Percentiles rank a stretch among this genome's conserved stretches.
phyloP scores from a whole-genome alignment of 352 stramenopile genomes.

The Aphanomyces astaci region DNA sequence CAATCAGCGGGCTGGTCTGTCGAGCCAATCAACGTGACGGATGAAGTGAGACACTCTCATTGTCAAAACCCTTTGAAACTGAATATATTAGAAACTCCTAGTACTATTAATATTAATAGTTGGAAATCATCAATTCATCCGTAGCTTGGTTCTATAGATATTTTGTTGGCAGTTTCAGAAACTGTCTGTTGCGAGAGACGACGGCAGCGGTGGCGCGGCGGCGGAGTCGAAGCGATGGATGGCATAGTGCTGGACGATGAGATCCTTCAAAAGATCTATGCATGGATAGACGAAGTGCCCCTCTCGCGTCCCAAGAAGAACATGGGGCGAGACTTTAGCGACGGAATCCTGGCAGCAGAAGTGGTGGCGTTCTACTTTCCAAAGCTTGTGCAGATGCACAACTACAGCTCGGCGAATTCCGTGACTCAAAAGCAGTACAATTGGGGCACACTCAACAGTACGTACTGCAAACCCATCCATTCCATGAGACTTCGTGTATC shows the following conservation, averaged over 20 bases:
- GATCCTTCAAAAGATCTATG: constrained; percentile 89
- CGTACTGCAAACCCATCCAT: constrained; percentile 17
- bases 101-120: too few species aligned
- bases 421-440: constrained; percentile 94
- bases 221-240: background rate
- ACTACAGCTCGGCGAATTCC: constrained; percentile 91
- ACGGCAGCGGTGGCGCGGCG: background rate
- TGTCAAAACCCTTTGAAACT: too few species aligned
- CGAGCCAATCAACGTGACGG: background rate
- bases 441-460: constrained; percentile 91
- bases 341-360: constrained; percentile 85
- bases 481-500: too few species aligned
- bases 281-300: constrained; percentile 94
- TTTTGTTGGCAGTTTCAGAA: background rate
- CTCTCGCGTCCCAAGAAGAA: constrained; percentile 92
- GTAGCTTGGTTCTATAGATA: background rate
- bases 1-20: background rate
- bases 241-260: constrained; percentile 64
- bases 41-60: background rate
- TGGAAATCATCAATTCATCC: too few species aligned
- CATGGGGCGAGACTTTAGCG: constrained; percentile 93
- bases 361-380: constrained; percentile 93
- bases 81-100: too few species aligned
- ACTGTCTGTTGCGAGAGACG: too few species aligned
- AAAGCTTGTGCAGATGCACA: constrained; percentile 94